Evolutionary conservation across 208 protist genomes (phyloP), one percentile per base, ranked within the genome.

Genomic region (Strigomonas oncopelti): DNA sequence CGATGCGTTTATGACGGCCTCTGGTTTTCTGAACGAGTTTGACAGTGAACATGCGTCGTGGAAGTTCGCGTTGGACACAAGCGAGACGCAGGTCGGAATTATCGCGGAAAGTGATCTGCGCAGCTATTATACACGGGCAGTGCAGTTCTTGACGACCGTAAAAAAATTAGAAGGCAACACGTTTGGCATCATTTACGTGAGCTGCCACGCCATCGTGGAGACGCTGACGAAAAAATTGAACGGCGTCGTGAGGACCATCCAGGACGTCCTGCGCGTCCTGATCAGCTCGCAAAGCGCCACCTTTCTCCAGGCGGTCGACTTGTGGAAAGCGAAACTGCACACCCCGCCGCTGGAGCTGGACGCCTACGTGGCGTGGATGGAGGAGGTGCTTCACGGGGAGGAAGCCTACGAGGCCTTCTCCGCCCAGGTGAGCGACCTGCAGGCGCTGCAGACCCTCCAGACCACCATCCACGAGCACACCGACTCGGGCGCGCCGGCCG

Each of bases 91-190:
- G 25, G 22, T 80, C 8, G 72, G 63, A 0, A 42, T n/a, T 2
- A 76, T 90, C 16, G 55, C 62, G 1, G 83, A 88, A 52, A 42
- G 65, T 8, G 80, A 88, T 51, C 67, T 90, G 57, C 75, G 82
- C 16, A 61, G 56, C 13, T 78, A 78, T 42, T 68, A 74, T 38
- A 69, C 76, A 22, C 80, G 65, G 38, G 71, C 77, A 0, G 60
- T 81, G 46, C 84, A 85, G 45, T 56, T 82, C 16, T 74, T 80
- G 31, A 24, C 27, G 1, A 75, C 87, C 25, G 72, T 92, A 0
- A 75, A 70, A 46, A 82, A 80, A 52, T 61, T 92, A 5, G 56
- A 63, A 7, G 79, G 70, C 31, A 69, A 78, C 4, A 70, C 64
- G 28, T 84, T 61, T 28, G 78, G 80, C 22, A 78, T 74, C 2